Base-by-base conservation (phyloP, 2,329 filamentous ascomycete genomes). In the Lasiodiplodia sp. region DNA sequence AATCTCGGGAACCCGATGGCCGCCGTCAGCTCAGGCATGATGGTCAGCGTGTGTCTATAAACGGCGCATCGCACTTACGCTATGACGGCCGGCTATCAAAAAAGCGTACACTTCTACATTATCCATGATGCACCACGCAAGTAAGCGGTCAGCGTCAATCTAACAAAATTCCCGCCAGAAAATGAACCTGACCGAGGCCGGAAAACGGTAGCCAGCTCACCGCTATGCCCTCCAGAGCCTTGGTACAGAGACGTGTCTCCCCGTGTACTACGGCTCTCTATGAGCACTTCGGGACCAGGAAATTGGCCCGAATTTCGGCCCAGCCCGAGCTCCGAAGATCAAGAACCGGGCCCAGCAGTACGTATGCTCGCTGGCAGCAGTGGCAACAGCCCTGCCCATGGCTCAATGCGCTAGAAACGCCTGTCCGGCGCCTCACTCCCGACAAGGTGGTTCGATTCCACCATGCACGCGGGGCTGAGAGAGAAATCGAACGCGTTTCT, bases 401-500 rank as follows among this genome's bases (percentile, higher is more conserved):
- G 16, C n/a, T 23, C 25, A 34, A 12, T 37, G 60, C 60, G 49
- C 44, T n/a, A 37, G 5, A 8, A 12, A 7, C 40, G 40, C 58
- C 25, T 34, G n/a, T 38, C 60, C 44, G 31, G 16, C 60, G 60
- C 60, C 60, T 64, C 60, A 64, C 47, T 64, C 47, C 47, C 60
- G 60, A 52, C 31, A 6, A 52, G 14, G 47, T 64, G 60, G 60
- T 52, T 25, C 47, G 60, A 64, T 49, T 52, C 37, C n/a, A 31
- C 25, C 37, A 37, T 49, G 18, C 47, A 47, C 31, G 47, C 47
- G 25, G 40, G 31, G 44, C 60, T 64, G 51, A 64, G 28, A 64
- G 28, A 51, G n/a, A 51, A 37, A 10, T 34, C 60, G 28, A 51
- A 31, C 16, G 18, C 28, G 23, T 37, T 34, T 23, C 21, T 52